These are phyloP conservation scores for Penicillium sp. DNA, from an alignment of 2,329 filamentous ascomycete genomes.

Conservation along the genomic window DNA sequence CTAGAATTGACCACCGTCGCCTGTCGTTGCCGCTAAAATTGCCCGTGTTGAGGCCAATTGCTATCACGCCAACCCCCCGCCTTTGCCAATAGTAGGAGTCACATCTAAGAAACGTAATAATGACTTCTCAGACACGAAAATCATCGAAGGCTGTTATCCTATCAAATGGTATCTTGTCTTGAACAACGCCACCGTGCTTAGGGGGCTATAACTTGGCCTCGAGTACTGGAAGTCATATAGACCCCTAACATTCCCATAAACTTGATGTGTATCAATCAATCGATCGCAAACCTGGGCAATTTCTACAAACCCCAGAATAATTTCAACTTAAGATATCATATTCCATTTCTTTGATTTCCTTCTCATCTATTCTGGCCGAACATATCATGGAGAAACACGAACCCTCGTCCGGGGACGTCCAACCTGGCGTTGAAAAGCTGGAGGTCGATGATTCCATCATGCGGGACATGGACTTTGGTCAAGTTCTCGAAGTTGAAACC, in stretches of 20 bases:
- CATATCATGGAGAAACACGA: constrained; percentile 23
- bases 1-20: background rate
- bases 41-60: background rate
- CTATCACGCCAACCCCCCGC: background rate
- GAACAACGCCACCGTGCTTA: background rate
- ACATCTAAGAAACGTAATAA: background rate
- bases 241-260: background rate
- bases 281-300: too few relatives aligned
- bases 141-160: background rate
- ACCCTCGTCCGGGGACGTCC: background rate
- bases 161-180: background rate
- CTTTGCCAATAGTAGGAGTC: background rate
- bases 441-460: constrained; percentile 12
- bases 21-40: background rate
- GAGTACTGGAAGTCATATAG: background rate
- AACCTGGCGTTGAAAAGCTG: constrained; percentile 20
- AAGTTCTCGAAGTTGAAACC: constrained; percentile 25
- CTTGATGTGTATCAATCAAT: background rate
- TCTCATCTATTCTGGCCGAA: background rate
- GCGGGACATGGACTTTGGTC: constrained; percentile 30
- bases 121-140: background rate
- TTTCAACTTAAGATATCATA: background rate
- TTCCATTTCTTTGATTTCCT: background rate
- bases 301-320: too few relatives aligned
- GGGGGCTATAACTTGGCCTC: background rate